phyloP scores from a whole-genome alignment of 805 yeast genomes.

The Saturnispora mendoncae region DNA sequence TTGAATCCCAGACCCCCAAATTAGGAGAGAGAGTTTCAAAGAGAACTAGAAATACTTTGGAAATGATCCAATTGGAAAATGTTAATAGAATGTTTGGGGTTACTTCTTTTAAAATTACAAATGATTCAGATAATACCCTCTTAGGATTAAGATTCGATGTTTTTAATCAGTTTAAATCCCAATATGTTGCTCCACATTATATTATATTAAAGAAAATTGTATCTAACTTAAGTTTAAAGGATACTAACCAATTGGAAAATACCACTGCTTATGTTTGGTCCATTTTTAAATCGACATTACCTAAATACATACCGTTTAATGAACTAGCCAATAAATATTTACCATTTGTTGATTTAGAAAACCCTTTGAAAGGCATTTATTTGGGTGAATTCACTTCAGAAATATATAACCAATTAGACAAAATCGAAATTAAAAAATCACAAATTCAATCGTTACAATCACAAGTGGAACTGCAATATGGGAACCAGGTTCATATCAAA shows the following conservation, averaged over 20 bases:
- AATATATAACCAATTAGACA: conserved; percentile 21
- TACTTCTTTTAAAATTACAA: conserved; percentile 41
- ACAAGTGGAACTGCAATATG: conserved; percentile 12
- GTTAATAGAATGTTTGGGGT: conserved; percentile 40
- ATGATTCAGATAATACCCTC: conserved; percentile 23
- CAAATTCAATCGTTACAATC: conserved; percentile 14
- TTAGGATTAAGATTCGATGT: conserved; percentile 46
- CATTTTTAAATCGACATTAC: conserved; percentile 29
- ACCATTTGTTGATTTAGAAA: conserved; percentile 10
- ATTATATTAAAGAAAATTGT: conserved; percentile 30
- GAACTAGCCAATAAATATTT: conserved; percentile 20
- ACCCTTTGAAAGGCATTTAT: conserved; percentile 10
- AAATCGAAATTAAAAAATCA: conserved; percentile 18
- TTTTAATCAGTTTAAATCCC: conserved; percentile 22
- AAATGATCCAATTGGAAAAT: conserved; percentile 35
- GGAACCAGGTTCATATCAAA: conserved; percentile 11
- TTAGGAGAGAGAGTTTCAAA: conserved; percentile 4
- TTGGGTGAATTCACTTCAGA: conserved; percentile 20
- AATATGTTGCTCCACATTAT: conserved; percentile 38
- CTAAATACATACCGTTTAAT: conserved; percentile 25
- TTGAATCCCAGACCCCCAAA: conserved; percentile 1
- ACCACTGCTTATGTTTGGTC: conserved; percentile 19
- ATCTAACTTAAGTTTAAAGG: not conserved
- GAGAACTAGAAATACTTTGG: not conserved
- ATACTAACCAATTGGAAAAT: not conserved